Evolutionary conservation across 805 yeast species (phyloP).

Genomic region (Candida vaughaniae): DNA sequence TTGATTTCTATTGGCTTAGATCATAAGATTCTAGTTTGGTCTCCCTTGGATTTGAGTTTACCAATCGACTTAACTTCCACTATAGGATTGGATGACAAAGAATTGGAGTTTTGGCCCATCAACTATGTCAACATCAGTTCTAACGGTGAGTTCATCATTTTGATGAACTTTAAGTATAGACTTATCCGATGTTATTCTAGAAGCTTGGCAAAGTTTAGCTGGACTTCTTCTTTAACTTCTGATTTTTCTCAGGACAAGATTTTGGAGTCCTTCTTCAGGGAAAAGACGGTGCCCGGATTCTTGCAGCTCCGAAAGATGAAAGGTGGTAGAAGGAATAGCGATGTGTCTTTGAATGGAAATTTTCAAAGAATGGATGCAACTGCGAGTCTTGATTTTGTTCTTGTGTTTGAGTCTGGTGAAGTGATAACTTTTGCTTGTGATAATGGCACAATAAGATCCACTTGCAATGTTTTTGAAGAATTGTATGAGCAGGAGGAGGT

Average conservation of each 20-base stretch:
- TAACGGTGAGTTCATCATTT: slow-evolving; percentile 57
- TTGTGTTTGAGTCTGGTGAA: slow-evolving; percentile 53
- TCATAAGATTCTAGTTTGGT: slow-evolving; percentile 71
- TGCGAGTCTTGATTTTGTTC: slow-evolving; percentile 45
- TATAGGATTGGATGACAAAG: slow-evolving; percentile 6
- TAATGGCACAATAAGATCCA: slow-evolving; percentile 41
- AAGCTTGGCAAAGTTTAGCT: slow-evolving; percentile 50
- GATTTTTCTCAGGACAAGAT: slow-evolving; percentile 31
- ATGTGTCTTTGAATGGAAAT: slow-evolving; percentile 34
- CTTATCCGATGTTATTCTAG: slow-evolving; percentile 63
- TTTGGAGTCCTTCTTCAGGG: slow-evolving; percentile 61
- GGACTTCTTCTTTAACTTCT: slow-evolving; percentile 43
- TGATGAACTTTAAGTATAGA: slow-evolving; percentile 51
- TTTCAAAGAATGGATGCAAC: slow-evolving; percentile 20
- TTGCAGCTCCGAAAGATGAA: slow-evolving; percentile 24
- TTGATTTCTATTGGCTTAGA: slow-evolving; percentile 73
- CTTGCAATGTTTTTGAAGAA: slow-evolving; percentile 22
- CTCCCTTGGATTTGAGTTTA: slow-evolving; percentile 44
- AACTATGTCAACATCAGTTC: slow-evolving; percentile 55
- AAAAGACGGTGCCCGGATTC: slow-evolving; percentile 49
- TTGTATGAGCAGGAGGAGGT: slow-evolving; percentile 9
- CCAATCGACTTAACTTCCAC: slow-evolving; percentile 36
- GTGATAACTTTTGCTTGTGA: slow-evolving; percentile 49
- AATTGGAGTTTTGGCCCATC: slow-evolving; percentile 57
- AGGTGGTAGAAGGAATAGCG: slow-evolving; percentile 32